Percentiles rank a stretch among this genome's conserved stretches.
Evolutionary conservation across 2,329 filamentous ascomycete genomes (phyloP).

Genomic region (Colletotrichum chlorophyti): DNA sequence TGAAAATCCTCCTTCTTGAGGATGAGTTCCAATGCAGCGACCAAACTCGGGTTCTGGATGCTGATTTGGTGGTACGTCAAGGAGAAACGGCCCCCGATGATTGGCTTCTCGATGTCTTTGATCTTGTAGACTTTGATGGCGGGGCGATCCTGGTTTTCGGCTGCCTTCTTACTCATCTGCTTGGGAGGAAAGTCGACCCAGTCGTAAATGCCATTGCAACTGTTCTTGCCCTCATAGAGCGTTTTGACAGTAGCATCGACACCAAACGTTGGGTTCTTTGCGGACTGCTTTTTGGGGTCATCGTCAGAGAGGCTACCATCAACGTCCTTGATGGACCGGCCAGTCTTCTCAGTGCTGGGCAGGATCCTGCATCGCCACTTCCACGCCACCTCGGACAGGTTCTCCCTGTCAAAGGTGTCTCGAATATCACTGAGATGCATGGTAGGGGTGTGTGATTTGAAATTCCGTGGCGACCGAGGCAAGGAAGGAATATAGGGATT

Average conservation of each 20-base stretch:
- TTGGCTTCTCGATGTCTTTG: conserved; percentile 49
- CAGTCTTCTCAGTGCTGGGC: conserved; percentile 27
- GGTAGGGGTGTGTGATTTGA: background rate
- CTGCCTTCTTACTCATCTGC: conserved; percentile 46
- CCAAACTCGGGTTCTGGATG: conserved; percentile 49
- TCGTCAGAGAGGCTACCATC: conserved; percentile 22
- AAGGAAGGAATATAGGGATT: background rate
- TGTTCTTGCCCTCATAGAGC: conserved; percentile 45
- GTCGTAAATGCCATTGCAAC: conserved; percentile 34
- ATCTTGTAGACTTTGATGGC: conserved; percentile 55
- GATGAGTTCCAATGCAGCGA: conserved; percentile 50
- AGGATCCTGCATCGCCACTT: conserved; percentile 41
- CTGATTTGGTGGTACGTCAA: conserved; percentile 49
- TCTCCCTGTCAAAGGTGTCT: background rate
- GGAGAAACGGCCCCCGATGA: conserved; percentile 44
- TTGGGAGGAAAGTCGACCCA: conserved; percentile 51
- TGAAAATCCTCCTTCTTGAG: conserved; percentile 48
- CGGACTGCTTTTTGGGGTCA: conserved; percentile 14
- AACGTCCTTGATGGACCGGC: conserved; percentile 27
- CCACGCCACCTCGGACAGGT: conserved; percentile 38
- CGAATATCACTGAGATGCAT: background rate
- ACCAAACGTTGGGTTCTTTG: conserved; percentile 34
- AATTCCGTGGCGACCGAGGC: background rate
- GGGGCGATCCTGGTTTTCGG: conserved; percentile 44
- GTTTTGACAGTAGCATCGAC: conserved; percentile 43